These are phyloP conservation scores for Gossypioides kirkii DNA, from an alignment of 345 rosid genomes.

Conservation along the genomic window DNA sequence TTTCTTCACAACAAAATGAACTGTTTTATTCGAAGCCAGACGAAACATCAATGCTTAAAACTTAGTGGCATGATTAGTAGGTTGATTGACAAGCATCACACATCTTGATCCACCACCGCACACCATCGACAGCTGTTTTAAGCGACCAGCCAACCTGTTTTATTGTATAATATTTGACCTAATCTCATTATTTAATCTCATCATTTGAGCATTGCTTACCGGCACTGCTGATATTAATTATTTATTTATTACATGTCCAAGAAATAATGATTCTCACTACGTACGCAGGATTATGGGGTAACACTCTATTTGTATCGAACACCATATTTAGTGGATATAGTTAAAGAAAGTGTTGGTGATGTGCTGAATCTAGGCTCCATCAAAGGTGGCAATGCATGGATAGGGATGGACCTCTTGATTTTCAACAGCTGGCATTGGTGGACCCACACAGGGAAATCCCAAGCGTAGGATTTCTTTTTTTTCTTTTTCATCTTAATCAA, in stretches of 20 bases:
- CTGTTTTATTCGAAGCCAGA: not conserved
- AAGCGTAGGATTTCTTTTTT: conserved; percentile 33
- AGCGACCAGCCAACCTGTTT: conserved; percentile 22
- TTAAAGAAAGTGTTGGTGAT: conserved; percentile 45
- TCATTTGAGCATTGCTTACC: not conserved
- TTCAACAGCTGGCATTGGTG: conserved; percentile 99
- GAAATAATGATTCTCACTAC: too few relatives aligned
- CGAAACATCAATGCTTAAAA: not conserved
- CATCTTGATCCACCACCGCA: not conserved
- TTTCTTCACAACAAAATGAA: not conserved
- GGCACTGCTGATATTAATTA: not conserved
- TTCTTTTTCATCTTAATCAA: conserved; percentile 4
- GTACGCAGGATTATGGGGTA: conserved; percentile 59
- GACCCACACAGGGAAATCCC: conserved; percentile 70
- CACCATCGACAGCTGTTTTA: conserved; percentile 16
- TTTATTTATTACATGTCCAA: too few relatives aligned
- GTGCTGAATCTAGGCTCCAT: conserved; percentile 68
- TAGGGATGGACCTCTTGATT: conserved; percentile 72
- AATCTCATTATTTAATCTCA: not conserved
- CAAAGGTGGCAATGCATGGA: conserved; percentile 63
- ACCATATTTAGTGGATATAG: conserved; percentile 79
- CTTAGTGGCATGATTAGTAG: not conserved
- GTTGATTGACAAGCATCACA: not conserved
- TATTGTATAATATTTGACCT: not conserved
- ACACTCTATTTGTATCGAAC: conserved; percentile 65